Evolutionary conservation across 2,329 filamentous ascomycete genomes (phyloP).

Genomic region (Colletotrichum scovillei): DNA sequence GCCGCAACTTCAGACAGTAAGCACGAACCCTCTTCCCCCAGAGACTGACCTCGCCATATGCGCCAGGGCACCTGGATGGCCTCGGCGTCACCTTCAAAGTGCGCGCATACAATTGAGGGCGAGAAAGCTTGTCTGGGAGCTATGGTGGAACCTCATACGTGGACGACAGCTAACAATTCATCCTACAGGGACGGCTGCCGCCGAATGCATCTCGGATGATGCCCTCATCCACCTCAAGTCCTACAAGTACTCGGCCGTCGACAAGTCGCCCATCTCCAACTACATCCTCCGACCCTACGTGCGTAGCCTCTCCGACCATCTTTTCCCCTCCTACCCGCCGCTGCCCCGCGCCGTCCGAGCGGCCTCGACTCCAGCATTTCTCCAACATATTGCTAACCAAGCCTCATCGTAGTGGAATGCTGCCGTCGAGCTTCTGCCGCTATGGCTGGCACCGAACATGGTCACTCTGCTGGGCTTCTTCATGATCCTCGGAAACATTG

Average conservation of each 20-base stretch:
- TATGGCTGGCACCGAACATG: slow-evolving; percentile 99
- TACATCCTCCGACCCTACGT: slow-evolving; percentile 97
- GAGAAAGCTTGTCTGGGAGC: slow-evolving; percentile 1
- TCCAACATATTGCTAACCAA: slow-evolving; percentile 36
- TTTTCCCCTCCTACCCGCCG: slow-evolving; percentile 19
- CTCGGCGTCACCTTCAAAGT: background rate
- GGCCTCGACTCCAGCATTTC: slow-evolving; percentile 3
- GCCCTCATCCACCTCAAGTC: slow-evolving; percentile 90
- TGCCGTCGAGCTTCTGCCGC: slow-evolving; percentile 88
- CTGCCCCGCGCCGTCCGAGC: slow-evolving; percentile 32
- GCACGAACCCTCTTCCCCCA: slow-evolving; percentile 8
- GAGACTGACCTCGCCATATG: background rate
- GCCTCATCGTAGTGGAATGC: slow-evolving; percentile 84
- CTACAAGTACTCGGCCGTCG: slow-evolving; percentile 98
- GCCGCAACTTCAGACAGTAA: slow-evolving; percentile 31
- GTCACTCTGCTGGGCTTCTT: slow-evolving; percentile 95
- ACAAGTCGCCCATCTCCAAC: slow-evolving; percentile 92
- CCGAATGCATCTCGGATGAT: slow-evolving; percentile 87
- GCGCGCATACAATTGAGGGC: slow-evolving; percentile 1
- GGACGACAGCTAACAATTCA: background rate
- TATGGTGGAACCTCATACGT: background rate
- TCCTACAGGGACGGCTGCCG: slow-evolving; percentile 60
- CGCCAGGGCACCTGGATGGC: background rate
- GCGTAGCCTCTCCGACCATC: slow-evolving; percentile 53
- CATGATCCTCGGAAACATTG: slow-evolving; percentile 90